These are phyloP conservation scores for Eimeria praecox DNA, from an alignment of 169 alveolate species.

Conservation along the genomic window DNA sequence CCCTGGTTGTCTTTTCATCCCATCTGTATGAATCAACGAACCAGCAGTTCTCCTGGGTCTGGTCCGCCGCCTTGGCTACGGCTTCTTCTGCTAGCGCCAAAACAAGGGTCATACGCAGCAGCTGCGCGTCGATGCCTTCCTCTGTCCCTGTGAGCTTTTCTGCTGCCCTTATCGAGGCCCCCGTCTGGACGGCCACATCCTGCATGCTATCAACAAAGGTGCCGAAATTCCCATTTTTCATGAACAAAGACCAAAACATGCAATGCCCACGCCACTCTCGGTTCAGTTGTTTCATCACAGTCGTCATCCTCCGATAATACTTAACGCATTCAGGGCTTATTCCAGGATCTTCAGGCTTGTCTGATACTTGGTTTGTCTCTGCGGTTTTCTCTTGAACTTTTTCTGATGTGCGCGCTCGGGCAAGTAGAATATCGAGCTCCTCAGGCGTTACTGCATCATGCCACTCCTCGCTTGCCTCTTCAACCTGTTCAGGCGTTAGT, in stretches of 20 bases:
- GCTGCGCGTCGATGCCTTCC: not conserved
- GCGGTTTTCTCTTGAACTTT: not conserved
- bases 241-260: constrained; percentile 38
- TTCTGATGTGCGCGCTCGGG: not conserved
- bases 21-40: not conserved
- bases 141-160: not conserved
- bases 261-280: not conserved
- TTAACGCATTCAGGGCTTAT: not conserved
- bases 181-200: not conserved
- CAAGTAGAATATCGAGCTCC: not conserved
- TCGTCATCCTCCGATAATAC: not conserved
- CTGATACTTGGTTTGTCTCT: not conserved
- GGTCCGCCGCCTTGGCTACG: not conserved
- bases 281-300: not conserved
- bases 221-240: not conserved
- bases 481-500: not conserved
- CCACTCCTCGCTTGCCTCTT: constrained; percentile 9
- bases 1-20: not conserved
- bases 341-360: not conserved
- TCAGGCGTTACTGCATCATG: not conserved
- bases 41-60: constrained; percentile 12
- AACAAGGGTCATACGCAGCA: not conserved
- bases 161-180: not conserved
- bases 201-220: not conserved
- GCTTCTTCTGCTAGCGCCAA: constrained; percentile 29